phyloP scores from a whole-genome alignment of 176 grass and related monocot species.

The Oryza rufipogon region DNA sequence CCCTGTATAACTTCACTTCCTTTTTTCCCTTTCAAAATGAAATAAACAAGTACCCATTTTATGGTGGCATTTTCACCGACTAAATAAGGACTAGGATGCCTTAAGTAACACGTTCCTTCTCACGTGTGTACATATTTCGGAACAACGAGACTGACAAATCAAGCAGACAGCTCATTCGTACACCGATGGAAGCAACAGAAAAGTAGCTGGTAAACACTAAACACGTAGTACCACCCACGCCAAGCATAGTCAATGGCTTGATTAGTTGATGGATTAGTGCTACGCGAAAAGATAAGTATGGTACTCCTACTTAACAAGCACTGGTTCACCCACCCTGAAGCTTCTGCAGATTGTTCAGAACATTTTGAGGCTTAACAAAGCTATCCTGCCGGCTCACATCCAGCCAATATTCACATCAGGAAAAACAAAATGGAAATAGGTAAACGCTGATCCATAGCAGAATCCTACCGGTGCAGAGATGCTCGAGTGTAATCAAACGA shows the following conservation, averaged over 20 bases:
- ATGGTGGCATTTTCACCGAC: no score
- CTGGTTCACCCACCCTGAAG: neutral
- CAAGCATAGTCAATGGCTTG: neutral
- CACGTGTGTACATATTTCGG: neutral
- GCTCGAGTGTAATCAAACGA: neutral
- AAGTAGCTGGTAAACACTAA: neutral
- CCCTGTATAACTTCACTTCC: no score
- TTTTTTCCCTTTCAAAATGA: no score
- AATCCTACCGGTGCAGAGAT: neutral
- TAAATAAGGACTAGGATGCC: neutral
- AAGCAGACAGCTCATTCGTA: neutral
- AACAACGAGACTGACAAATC: neutral
- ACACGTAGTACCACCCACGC: neutral
- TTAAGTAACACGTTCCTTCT: neutral
- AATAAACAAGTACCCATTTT: no score
- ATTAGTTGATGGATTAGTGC: no score
- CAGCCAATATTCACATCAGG: neutral
- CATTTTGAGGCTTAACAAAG: neutral
- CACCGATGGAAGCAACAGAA: conserved; percentile 25
- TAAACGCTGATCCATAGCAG: neutral
- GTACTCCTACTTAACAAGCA: neutral
- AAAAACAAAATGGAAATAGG: neutral
- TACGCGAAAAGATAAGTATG: neutral
- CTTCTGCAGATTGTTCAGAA: neutral
- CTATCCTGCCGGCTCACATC: neutral